These are phyloP conservation scores for Irpex rosettiformis DNA, from an alignment of 1,284 basidiomycete species.

Conservation along the genomic window DNA sequence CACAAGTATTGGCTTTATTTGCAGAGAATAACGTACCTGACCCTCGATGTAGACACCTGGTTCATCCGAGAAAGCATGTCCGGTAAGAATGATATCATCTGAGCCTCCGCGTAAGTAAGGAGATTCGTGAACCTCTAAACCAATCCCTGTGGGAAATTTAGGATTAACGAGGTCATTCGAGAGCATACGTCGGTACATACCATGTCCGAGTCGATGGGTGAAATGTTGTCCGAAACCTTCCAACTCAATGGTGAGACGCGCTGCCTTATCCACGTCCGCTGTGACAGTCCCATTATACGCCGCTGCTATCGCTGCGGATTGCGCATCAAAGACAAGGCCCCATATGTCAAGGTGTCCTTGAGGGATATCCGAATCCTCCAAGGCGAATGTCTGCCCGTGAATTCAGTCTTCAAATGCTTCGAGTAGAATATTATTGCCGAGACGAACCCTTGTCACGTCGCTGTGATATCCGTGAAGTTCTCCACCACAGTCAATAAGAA, in stretches of 20 bases:
- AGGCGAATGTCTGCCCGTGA: conserved; percentile 73
- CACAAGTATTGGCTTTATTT: background rate
- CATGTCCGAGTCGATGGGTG: conserved; percentile 80
- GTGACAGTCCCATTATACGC: conserved; percentile 52
- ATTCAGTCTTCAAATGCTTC: too few relatives aligned
- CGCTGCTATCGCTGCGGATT: conserved; percentile 48
- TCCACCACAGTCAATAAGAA: conserved; percentile 77
- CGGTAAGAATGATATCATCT: conserved; percentile 50
- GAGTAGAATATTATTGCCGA: background rate
- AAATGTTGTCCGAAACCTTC: conserved; percentile 60
- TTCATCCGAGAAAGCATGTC: conserved; percentile 81
- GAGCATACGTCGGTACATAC: conserved; percentile 32
- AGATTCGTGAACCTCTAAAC: conserved; percentile 77
- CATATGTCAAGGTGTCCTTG: conserved; percentile 57
- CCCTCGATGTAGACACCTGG: conserved; percentile 82
- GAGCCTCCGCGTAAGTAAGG: conserved; percentile 78
- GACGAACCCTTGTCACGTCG: conserved; percentile 72
- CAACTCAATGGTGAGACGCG: conserved; percentile 49
- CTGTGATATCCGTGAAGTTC: conserved; percentile 71
- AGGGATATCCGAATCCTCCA: conserved; percentile 55
- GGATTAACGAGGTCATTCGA: background rate
- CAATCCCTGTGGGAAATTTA: conserved; percentile 54
- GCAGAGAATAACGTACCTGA: conserved; percentile 41
- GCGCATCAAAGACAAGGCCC: conserved; percentile 65
- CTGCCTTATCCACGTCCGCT: conserved; percentile 59